Evolutionary conservation across 1,139 yeast genomes (phyloP).

Genomic region (Blastobotrys malaysiensis): DNA sequence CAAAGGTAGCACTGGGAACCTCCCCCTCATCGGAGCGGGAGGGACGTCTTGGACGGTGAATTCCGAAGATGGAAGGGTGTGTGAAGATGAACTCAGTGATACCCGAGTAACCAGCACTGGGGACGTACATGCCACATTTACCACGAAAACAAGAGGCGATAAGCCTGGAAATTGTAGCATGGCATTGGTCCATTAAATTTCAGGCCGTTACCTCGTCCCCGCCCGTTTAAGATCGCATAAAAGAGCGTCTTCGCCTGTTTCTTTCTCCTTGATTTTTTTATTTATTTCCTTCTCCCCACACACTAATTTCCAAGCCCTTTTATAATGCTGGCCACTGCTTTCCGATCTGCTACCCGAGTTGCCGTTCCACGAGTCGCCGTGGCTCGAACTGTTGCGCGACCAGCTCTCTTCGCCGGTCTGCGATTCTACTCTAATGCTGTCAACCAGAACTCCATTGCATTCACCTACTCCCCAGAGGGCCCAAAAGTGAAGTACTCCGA

Average conservation of each 20-base stretch:
- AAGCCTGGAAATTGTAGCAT: background rate
- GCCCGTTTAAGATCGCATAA: background rate
- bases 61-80: background rate
- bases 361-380: slow-evolving; percentile 11
- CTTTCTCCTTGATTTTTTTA: slow-evolving; percentile 1
- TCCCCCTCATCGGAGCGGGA: background rate
- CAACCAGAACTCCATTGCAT: slow-evolving; percentile 48
- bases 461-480: slow-evolving; percentile 41
- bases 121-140: background rate
- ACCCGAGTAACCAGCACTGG: background rate
- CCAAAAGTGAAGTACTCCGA: slow-evolving; percentile 60
- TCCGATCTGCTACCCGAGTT: slow-evolving; percentile 16
- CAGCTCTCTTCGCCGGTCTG: slow-evolving; percentile 11
- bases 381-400: slow-evolving; percentile 8
- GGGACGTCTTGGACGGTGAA: background rate
- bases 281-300: background rate
- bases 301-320: slow-evolving; percentile 1
- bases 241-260: slow-evolving; percentile 7
- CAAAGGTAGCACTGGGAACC: background rate
- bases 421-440: slow-evolving; percentile 39
- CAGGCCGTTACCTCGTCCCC: background rate
- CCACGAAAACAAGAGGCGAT: background rate
- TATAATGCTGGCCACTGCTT: slow-evolving; percentile 13
- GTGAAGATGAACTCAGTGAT: background rate
- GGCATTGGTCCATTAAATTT: background rate